These are phyloP conservation scores for Cryptomeria japonica DNA, from an alignment of 75 land plant species.

Conservation along the genomic window DNA sequence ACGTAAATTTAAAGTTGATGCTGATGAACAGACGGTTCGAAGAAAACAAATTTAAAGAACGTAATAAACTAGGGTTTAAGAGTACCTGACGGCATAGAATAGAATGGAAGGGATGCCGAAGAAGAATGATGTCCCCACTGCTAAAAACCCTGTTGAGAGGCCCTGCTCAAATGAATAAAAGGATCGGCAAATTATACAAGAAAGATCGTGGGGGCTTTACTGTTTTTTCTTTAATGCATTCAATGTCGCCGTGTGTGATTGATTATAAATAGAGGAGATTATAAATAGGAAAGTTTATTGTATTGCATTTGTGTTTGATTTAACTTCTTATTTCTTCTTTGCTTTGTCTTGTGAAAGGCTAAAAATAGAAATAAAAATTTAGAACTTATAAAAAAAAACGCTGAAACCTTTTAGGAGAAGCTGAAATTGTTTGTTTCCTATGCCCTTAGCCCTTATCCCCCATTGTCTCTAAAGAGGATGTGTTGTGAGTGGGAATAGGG, in stretches of 20 bases:
- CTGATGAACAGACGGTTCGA: too few species aligned
- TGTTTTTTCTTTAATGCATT: background rate
- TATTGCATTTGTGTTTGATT: too few species aligned
- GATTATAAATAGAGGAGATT: background rate
- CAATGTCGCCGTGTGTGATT: background rate
- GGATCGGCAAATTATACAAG: background rate
- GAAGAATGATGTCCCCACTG: background rate
- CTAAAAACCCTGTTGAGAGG: background rate
- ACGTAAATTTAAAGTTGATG: background rate
- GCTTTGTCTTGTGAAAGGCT: too few species aligned
- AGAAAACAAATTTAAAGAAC: background rate
- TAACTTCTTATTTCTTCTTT: too few species aligned
- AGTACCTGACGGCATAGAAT: slow-evolving; percentile 10
- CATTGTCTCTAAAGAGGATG: too few species aligned
- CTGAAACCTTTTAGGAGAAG: too few species aligned
- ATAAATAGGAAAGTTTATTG: background rate
- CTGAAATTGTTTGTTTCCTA: too few species aligned
- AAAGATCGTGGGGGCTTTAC: background rate
- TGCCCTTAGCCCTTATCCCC: too few species aligned
- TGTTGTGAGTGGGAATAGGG: too few species aligned
- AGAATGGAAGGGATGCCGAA: background rate
- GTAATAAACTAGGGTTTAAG: background rate
- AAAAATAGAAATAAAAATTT: too few species aligned
- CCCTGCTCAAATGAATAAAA: background rate
- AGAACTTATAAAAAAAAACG: too few species aligned